These are phyloP conservation scores for Penicillium cosmopolitanum DNA, from an alignment of 495 filamentous ascomycete species.

Conservation along the genomic window DNA sequence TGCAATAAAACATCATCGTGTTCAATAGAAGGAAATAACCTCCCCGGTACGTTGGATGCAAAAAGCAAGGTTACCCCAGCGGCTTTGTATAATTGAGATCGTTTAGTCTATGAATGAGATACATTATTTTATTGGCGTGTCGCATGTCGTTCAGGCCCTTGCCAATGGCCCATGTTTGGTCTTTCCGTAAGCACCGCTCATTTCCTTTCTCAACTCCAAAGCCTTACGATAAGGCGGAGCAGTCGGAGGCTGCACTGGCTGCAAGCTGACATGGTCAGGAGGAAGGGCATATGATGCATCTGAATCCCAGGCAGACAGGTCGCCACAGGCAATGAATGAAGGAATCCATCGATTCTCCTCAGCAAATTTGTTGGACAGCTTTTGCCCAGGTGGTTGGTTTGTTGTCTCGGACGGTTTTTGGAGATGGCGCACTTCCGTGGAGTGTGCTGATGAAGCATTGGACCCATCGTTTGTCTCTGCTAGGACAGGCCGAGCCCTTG, in stretches of 20 bases:
- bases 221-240: slow-evolving; percentile 93
- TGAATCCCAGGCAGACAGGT: slow-evolving; percentile 90
- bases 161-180: slow-evolving; percentile 53
- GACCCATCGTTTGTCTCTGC: slow-evolving; percentile 2
- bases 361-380: slow-evolving; percentile 36
- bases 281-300: slow-evolving; percentile 92
- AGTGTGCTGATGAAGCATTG: slow-evolving; percentile 15
- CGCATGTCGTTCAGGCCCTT: slow-evolving; percentile 24
- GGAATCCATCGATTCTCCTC: slow-evolving; percentile 75
- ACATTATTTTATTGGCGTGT: slow-evolving; percentile 9
- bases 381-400: slow-evolving; percentile 29
- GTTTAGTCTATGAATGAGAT: slow-evolving; percentile 9
- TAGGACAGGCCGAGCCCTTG: slow-evolving; percentile 23
- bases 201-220: slow-evolving; percentile 77
- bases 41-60: neutral
- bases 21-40: neutral
- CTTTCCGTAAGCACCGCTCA: slow-evolving; percentile 82
- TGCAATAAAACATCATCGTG: neutral
- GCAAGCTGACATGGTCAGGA: slow-evolving; percentile 73
- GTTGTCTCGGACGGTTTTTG: slow-evolving; percentile 31
- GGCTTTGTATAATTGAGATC: neutral
- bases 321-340: slow-evolving; percentile 93
- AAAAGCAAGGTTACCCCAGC: neutral
- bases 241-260: slow-evolving; percentile 94
- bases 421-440: slow-evolving; percentile 31